Percentiles rank a stretch among this genome's conserved stretches.
Evolutionary conservation across 768 basidiomycete genomes (phyloP).

Genomic region (Mycena floridula): DNA sequence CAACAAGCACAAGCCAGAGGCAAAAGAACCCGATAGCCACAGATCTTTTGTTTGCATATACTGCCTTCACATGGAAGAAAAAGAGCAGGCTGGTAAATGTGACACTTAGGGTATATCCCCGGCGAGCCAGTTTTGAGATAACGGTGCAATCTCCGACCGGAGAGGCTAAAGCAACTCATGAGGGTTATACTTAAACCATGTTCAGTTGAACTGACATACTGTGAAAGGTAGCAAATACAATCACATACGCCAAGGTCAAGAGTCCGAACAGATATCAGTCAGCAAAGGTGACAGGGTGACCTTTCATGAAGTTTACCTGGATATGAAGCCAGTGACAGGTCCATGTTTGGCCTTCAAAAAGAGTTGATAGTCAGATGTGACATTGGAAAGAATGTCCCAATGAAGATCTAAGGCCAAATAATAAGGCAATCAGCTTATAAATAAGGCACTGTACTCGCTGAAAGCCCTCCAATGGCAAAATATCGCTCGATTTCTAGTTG

Average conservation of each 20-base stretch:
- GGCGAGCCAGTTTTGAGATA: not conserved
- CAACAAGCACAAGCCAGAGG: constrained; percentile 25
- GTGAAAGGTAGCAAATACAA: constrained; percentile 11
- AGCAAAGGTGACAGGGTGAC: not conserved
- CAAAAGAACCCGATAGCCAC: constrained; percentile 18
- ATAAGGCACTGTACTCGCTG: not conserved
- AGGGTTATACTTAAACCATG: not conserved
- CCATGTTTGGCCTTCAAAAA: constrained; percentile 10
- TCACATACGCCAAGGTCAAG: constrained; percentile 7
- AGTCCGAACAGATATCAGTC: constrained; percentile 5
- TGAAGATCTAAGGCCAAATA: constrained; percentile 10
- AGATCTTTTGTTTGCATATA: constrained; percentile 16
- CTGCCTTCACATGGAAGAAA: constrained; percentile 19
- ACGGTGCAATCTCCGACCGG: constrained; percentile 1
- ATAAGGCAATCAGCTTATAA: not conserved
- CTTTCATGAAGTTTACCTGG: constrained; percentile 5
- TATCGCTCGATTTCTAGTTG: constrained; percentile 21
- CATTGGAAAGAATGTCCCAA: constrained; percentile 24
- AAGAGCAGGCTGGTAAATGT: constrained; percentile 20
- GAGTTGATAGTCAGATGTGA: constrained; percentile 15
- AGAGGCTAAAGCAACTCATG: not conserved
- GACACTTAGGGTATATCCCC: constrained; percentile 15
- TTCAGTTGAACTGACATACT: constrained; percentile 12
- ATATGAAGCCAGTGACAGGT: constrained; percentile 13
- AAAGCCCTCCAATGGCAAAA: constrained; percentile 10